A percentile compares a stretch with the other conserved stretches of the same genome.
phyloP scores from a whole-genome alignment of 257 asterid species.

The Solanum sejunctum region DNA sequence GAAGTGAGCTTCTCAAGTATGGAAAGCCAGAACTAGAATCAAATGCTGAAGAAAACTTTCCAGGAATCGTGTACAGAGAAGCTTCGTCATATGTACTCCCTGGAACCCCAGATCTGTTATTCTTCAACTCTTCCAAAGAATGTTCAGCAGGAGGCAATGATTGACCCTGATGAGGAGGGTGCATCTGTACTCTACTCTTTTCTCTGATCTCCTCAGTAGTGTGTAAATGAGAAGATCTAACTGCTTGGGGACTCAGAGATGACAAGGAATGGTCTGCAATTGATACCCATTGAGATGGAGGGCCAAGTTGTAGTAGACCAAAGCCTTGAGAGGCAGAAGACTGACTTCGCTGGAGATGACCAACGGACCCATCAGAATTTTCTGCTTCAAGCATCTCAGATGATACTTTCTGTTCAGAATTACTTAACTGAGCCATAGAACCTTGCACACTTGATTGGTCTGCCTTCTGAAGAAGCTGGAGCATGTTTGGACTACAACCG shows the following conservation, averaged over 20 bases:
- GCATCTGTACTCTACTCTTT: constrained; percentile 14
- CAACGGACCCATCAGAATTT: constrained; percentile 37
- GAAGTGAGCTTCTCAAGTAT: constrained; percentile 31
- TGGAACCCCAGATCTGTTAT: constrained; percentile 25
- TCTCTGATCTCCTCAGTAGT: constrained; percentile 32
- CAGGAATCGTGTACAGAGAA: constrained; percentile 22
- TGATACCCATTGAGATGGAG: constrained; percentile 57
- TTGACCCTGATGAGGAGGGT: constrained; percentile 22
- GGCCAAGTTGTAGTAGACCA: constrained; percentile 85
- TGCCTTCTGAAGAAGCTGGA: constrained; percentile 85
- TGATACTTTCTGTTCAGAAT: constrained; percentile 23
- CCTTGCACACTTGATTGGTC: constrained; percentile 58
- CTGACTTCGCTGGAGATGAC: constrained; percentile 39
- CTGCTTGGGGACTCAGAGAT: constrained; percentile 26
- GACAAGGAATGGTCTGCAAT: constrained; percentile 29
- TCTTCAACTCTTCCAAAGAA: constrained; percentile 25
- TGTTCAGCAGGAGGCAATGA: constrained; percentile 30
- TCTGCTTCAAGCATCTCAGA: constrained; percentile 41
- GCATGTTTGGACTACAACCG: constrained; percentile 70
- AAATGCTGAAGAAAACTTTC: constrained; percentile 28
- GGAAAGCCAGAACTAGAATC: constrained; percentile 28
- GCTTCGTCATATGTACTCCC: constrained; percentile 22
- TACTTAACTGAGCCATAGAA: constrained; percentile 16
- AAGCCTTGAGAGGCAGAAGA: constrained; percentile 66
- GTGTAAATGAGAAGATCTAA: constrained; percentile 17